phyloP scores from a whole-genome alignment of 208 protist genomes.

The Leptomonas pyrrhocoris region DNA sequence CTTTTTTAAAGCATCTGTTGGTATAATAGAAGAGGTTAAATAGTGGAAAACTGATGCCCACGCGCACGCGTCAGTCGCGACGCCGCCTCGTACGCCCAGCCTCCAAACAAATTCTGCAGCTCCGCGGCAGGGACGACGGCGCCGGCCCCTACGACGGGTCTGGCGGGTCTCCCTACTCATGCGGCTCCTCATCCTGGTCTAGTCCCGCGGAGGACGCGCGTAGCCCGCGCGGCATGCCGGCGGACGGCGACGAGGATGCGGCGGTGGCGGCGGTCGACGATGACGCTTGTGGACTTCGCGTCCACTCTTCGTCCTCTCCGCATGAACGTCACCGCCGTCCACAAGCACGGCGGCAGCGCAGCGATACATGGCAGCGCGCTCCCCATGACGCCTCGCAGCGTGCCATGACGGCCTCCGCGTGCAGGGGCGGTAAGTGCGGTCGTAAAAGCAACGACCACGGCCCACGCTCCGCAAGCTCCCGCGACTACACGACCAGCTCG shows the following conservation, averaged over 20 bases:
- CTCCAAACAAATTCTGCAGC: slow-evolving; percentile 18
- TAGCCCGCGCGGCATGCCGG: not conserved
- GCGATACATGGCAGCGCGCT: not conserved
- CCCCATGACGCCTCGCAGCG: not conserved
- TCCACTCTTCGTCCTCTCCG: not conserved
- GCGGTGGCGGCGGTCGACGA: not conserved
- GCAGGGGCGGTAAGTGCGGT: not conserved
- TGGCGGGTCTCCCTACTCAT: not conserved
- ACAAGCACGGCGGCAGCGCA: not conserved
- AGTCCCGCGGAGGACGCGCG: not conserved
- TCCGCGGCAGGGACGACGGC: slow-evolving; percentile 2
- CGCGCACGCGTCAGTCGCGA: slow-evolving; percentile 8
- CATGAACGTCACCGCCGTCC: not conserved
- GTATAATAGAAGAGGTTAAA: not conserved
- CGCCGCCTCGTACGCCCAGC: slow-evolving; percentile 9
- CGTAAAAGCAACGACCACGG: not conserved
- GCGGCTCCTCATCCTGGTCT: not conserved
- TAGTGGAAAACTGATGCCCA: slow-evolving; percentile 1
- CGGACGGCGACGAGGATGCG: not conserved
- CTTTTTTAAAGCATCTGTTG: not conserved
- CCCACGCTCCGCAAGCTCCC: not conserved
- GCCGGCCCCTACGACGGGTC: slow-evolving; percentile 1
- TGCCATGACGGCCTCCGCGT: not conserved
- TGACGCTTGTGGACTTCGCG: not conserved
- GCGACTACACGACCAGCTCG: not conserved